phyloP scores from a whole-genome alignment of 768 basidiomycete genomes.

The Tubosaeta brunneosetosa region DNA sequence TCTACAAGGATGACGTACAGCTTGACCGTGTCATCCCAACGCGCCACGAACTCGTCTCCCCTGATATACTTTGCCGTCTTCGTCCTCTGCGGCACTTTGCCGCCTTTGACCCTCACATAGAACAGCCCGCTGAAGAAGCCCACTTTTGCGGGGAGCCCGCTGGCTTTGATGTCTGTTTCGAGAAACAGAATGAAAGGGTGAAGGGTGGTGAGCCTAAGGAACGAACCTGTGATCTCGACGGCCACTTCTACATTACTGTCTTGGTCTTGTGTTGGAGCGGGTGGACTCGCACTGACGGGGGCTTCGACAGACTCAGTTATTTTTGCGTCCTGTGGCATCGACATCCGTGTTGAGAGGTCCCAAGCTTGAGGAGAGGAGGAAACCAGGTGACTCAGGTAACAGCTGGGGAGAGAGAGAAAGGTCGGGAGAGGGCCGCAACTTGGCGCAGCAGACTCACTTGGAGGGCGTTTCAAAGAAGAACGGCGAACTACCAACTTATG shows the following conservation, averaged over 20 bases:
- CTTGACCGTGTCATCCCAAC: conserved; percentile 25
- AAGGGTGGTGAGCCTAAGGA: neutral
- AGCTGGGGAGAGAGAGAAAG: neutral
- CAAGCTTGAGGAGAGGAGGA: neutral
- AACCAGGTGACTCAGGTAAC: neutral
- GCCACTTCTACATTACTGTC: conserved; percentile 14
- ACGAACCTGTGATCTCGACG: conserved; percentile 27
- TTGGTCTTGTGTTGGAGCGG: neutral
- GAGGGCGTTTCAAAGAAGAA: neutral
- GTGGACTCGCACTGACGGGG: conserved; percentile 1
- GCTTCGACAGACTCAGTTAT: neutral
- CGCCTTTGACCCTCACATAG: conserved; percentile 28
- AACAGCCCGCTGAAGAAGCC: conserved; percentile 28
- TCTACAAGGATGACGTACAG: conserved; percentile 9
- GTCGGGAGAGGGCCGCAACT: neutral
- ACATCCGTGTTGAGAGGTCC: conserved; percentile 7
- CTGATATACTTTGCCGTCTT: conserved; percentile 24
- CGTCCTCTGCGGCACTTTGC: conserved; percentile 23
- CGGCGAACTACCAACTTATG: neutral
- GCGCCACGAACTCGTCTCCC: conserved; percentile 26
- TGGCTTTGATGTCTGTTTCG: conserved; percentile 31
- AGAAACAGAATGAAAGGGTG: neutral
- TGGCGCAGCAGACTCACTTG: neutral
- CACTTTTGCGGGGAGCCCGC: conserved; percentile 30
- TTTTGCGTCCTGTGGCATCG: conserved; percentile 6